phyloP scores from a whole-genome alignment of 169 alveolate genomes.

The Cardiosporidium cionae region DNA sequence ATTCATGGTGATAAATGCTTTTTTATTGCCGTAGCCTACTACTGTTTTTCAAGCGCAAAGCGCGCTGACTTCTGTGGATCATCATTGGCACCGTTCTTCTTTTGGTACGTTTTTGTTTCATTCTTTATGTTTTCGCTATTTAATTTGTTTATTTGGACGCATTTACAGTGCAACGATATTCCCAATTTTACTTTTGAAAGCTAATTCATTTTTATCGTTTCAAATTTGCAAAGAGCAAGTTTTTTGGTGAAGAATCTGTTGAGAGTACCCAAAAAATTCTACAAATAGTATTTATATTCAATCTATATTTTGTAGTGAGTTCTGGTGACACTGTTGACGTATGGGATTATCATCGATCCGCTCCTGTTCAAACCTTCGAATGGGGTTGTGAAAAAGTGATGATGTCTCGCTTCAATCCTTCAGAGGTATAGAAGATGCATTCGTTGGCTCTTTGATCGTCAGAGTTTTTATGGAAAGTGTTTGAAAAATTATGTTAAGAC shows the following conservation, averaged over 20 bases:
- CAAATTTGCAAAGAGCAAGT: not conserved
- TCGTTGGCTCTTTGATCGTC: too few relatives aligned
- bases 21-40: not conserved
- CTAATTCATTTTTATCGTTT: not conserved
- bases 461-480: too few relatives aligned
- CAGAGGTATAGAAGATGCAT: slow-evolving; percentile 54
- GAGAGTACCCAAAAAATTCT: not conserved
- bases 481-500: too few relatives aligned
- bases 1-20: not conserved
- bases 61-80: slow-evolving; percentile 5
- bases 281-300: not conserved
- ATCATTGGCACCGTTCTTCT: slow-evolving; percentile 7
- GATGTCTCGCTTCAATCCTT: slow-evolving; percentile 71
- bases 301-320: slow-evolving; percentile 20
- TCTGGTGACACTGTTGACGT: slow-evolving; percentile 37
- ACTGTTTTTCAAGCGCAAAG: not conserved
- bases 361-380: slow-evolving; percentile 46
- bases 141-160: not conserved
- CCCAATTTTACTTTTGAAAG: not conserved
- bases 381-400: slow-evolving; percentile 75
- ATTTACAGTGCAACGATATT: not conserved
- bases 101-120: not conserved
- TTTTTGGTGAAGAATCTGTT: not conserved
- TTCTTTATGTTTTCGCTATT: not conserved
- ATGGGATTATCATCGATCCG: slow-evolving; percentile 82